Evolutionary conservation across 2,329 filamentous ascomycete species (phyloP).

Genomic region (Claviceps maximensis): DNA sequence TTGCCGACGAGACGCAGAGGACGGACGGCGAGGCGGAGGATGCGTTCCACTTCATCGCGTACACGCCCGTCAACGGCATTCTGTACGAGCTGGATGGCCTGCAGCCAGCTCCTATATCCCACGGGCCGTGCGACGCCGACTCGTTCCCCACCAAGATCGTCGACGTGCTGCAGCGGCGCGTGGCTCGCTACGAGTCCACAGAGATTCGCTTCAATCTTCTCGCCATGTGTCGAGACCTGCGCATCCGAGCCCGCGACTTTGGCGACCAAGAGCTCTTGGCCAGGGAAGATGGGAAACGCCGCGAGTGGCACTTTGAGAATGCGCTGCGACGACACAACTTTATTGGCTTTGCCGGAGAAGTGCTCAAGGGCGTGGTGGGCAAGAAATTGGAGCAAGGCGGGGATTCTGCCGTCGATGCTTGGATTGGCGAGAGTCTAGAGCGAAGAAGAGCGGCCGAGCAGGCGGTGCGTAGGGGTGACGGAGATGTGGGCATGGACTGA

Average conservation of each 20-base stretch:
- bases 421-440: slow-evolving; percentile 56
- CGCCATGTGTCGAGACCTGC: slow-evolving; percentile 77
- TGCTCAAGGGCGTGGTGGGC: slow-evolving; percentile 74
- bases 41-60: slow-evolving; percentile 95
- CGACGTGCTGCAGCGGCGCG: slow-evolving; percentile 70
- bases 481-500: slow-evolving; percentile 29
- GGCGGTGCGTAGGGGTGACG: slow-evolving; percentile 19
- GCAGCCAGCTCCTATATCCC: slow-evolving; percentile 81
- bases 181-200: slow-evolving; percentile 68
- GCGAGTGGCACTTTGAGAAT: slow-evolving; percentile 91
- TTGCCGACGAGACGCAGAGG: slow-evolving; percentile 73
- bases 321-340: slow-evolving; percentile 87
- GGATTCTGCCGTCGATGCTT: slow-evolving; percentile 52
- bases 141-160: slow-evolving; percentile 73
- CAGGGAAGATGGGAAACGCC: slow-evolving; percentile 70
- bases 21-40: slow-evolving; percentile 62
- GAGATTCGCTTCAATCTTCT: slow-evolving; percentile 96
- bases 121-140: slow-evolving; percentile 58
- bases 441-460: slow-evolving; percentile 33
- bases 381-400: slow-evolving; percentile 56
- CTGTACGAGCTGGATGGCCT: slow-evolving; percentile 94
- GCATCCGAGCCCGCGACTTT: slow-evolving; percentile 63
- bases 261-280: slow-evolving; percentile 69
- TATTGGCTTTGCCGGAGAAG: slow-evolving; percentile 83
- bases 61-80: slow-evolving; percentile 64